phyloP scores from a whole-genome alignment of 805 yeast species.

The Starmerella apis region DNA sequence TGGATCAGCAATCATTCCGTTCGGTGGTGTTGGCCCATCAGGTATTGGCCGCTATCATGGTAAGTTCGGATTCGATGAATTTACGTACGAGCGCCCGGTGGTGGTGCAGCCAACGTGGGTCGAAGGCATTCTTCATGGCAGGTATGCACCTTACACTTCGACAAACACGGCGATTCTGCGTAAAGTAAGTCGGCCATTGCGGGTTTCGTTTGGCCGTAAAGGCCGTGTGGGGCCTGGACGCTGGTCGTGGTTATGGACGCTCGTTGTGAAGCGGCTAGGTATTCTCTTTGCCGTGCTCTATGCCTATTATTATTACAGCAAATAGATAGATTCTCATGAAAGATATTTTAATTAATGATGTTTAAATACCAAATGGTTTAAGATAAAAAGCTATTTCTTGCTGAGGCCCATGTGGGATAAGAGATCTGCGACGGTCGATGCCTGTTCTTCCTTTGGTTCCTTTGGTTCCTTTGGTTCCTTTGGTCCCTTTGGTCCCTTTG shows the following conservation, averaged over 20 bases:
- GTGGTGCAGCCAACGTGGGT: conserved; percentile 55
- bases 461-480: background rate
- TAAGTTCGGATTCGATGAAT: conserved; percentile 52
- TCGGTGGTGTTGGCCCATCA: conserved; percentile 83
- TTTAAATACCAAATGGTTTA: background rate
- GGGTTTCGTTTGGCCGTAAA: conserved; percentile 13
- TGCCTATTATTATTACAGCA: background rate
- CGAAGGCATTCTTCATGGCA: conserved; percentile 46
- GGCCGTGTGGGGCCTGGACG: conserved; percentile 15
- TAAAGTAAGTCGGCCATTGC: conserved; percentile 13
- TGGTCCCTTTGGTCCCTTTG: background rate
- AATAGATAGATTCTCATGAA: background rate
- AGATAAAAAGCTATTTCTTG: background rate
- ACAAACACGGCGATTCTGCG: conserved; percentile 31
- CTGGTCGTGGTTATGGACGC: conserved; percentile 5
- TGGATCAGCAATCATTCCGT: conserved; percentile 59
- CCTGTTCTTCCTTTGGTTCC: background rate
- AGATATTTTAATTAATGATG: too few relatives aligned
- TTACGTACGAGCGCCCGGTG: conserved; percentile 63
- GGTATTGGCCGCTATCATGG: conserved; percentile 85
- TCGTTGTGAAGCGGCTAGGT: conserved; percentile 7
- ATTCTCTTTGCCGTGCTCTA: background rate
- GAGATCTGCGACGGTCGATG: background rate
- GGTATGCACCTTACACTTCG: conserved; percentile 54
- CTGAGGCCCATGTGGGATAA: background rate